phyloP scores from a whole-genome alignment of 139 green algal genomes.

The Volvox africanus region DNA sequence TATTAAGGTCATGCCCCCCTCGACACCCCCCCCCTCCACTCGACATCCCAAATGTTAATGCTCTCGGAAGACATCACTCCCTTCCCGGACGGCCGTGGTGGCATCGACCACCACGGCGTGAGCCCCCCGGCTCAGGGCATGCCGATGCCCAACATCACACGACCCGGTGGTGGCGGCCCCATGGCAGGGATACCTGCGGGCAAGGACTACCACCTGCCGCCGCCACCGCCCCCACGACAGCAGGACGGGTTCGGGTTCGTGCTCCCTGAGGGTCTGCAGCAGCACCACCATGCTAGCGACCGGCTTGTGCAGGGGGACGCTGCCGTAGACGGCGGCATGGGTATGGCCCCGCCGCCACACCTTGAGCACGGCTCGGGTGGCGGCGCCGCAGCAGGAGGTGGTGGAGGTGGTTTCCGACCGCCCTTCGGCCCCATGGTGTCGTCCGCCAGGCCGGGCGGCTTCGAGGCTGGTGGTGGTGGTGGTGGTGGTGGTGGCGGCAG shows the following conservation, averaged over 20 bases:
- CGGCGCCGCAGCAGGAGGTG: constrained; percentile 5
- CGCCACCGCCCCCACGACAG: neutral
- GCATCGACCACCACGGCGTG: too few relatives aligned
- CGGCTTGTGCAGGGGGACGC: neutral
- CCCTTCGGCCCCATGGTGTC: constrained; percentile 16
- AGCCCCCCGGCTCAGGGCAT: too few relatives aligned
- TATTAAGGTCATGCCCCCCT: too few relatives aligned
- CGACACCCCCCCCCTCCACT: too few relatives aligned
- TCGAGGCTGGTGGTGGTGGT: neutral
- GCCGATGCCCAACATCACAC: too few relatives aligned
- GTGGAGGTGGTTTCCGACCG: neutral
- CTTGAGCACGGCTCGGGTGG: neutral
- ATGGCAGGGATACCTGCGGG: too few relatives aligned
- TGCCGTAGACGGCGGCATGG: neutral
- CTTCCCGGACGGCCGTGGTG: too few relatives aligned
- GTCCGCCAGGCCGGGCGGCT: neutral
- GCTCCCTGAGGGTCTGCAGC: neutral
- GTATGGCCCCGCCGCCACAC: neutral
- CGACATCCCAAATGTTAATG: too few relatives aligned
- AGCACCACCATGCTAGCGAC: neutral
- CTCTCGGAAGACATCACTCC: too few relatives aligned
- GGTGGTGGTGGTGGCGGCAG: neutral
- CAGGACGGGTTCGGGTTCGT: neutral
- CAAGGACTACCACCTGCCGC: neutral
- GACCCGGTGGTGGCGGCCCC: too few relatives aligned